Conservation (phyloP, 1,139 yeast genomes). For the Geotrichum macrosporum region DNA sequence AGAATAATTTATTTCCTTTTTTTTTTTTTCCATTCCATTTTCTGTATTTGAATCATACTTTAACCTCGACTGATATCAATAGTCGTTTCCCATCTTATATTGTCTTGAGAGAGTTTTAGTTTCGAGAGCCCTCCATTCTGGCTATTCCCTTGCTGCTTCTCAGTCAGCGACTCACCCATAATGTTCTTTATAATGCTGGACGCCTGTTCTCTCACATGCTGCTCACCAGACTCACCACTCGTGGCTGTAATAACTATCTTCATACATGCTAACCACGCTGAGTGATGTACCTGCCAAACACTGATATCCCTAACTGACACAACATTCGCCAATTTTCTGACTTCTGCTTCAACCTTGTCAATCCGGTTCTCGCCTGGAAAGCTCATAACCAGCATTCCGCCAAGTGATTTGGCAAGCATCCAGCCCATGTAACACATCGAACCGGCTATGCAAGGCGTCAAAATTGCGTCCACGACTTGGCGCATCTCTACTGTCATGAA, state of each 20-base stretch:
- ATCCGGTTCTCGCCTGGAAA: conserved; percentile 41
- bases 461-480: conserved; percentile 31
- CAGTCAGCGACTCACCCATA: too few relatives aligned
- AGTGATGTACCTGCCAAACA: conserved; percentile 45
- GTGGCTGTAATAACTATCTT: conserved; percentile 37
- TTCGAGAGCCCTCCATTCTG: too few relatives aligned
- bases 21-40: too few relatives aligned
- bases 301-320: conserved; percentile 35
- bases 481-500: conserved; percentile 23
- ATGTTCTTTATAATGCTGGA: conserved; percentile 31
- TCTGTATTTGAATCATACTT: background rate
- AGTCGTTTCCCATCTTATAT: conserved; percentile 40
- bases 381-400: conserved; percentile 45
- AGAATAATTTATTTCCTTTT: too few relatives aligned
- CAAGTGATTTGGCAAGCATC: conserved; percentile 40
- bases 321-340: conserved; percentile 33
- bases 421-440: conserved; percentile 43
- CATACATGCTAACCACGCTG: conserved; percentile 41
- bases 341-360: conserved; percentile 29
- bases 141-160: too few relatives aligned
- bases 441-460: conserved; percentile 40
- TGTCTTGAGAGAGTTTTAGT: conserved; percentile 12
- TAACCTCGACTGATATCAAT: conserved; percentile 33
- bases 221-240: conserved; percentile 34
- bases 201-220: conserved; percentile 35